A percentile compares a stretch with the other conserved stretches of the same genome.
phyloP scores from a whole-genome alignment of 2,329 filamentous ascomycete genomes.

The Thermothelomyces thermophilus region DNA sequence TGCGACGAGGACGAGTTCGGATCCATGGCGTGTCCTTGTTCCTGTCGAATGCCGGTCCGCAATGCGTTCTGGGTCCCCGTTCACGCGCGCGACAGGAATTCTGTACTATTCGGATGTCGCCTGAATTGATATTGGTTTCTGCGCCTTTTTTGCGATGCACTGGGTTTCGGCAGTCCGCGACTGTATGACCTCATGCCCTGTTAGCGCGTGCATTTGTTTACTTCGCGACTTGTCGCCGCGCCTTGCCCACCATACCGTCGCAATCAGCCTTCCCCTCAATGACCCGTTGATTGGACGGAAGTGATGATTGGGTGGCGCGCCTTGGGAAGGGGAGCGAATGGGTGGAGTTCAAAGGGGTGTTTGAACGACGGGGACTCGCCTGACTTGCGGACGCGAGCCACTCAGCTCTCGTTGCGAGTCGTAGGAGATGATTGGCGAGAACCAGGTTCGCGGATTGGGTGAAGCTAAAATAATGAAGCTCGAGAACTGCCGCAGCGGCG shows the following conservation, averaged over 20 bases:
- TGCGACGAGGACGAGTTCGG: slow-evolving; percentile 42
- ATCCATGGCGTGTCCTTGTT: slow-evolving; percentile 51
- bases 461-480: slow-evolving; percentile 8
- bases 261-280: slow-evolving; percentile 18
- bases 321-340: slow-evolving; percentile 27
- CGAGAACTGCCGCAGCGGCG: slow-evolving; percentile 2
- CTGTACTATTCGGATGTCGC: slow-evolving; percentile 9
- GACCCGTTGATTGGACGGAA: slow-evolving; percentile 27
- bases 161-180: slow-evolving; percentile 1
- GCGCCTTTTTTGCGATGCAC: slow-evolving; percentile 4
- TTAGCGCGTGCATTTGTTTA: slow-evolving; percentile 24
- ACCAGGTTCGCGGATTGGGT: slow-evolving; percentile 17
- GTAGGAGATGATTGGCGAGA: slow-evolving; percentile 31
- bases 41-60: too few species aligned
- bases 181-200: not conserved
- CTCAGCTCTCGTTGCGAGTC: slow-evolving; percentile 26
- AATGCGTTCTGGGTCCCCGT: not conserved
- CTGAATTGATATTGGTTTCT: slow-evolving; percentile 1
- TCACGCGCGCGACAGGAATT: not conserved
- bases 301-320: slow-evolving; percentile 29
- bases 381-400: slow-evolving; percentile 21
- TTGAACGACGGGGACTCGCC: slow-evolving; percentile 26
- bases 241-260: slow-evolving; percentile 12
- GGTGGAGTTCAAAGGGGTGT: slow-evolving; percentile 27
- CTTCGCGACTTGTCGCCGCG: slow-evolving; percentile 17